Evolutionary conservation across 768 basidiomycete species (phyloP).

Genomic region (Macrolepiota fuliginosa): DNA sequence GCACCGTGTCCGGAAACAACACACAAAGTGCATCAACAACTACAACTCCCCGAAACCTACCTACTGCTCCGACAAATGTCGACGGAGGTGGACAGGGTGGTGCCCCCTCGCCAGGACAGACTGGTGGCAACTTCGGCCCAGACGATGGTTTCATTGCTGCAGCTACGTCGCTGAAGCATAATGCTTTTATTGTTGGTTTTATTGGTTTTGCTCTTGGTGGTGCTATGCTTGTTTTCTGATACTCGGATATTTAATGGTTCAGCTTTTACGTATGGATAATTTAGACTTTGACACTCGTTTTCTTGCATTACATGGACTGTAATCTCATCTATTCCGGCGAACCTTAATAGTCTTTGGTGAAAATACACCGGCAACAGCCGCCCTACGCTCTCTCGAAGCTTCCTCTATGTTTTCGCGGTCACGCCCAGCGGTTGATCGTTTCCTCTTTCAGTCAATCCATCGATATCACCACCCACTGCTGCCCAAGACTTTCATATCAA

Average conservation of each 20-base stretch:
- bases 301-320: slow-evolving; percentile 10
- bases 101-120: slow-evolving; percentile 61
- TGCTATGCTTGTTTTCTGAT: slow-evolving; percentile 42
- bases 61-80: slow-evolving; percentile 58
- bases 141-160: slow-evolving; percentile 63
- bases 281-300: slow-evolving; percentile 12
- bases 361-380: slow-evolving; percentile 13
- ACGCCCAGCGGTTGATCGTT: background rate
- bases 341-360: background rate
- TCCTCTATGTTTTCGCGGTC: slow-evolving; percentile 10
- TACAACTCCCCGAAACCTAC: slow-evolving; percentile 36
- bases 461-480: background rate
- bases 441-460: background rate
- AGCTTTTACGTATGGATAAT: slow-evolving; percentile 14
- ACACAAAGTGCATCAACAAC: slow-evolving; percentile 35
- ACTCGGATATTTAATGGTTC: slow-evolving; percentile 13
- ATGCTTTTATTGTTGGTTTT: slow-evolving; percentile 40
- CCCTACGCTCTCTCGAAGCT: background rate
- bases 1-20: slow-evolving; percentile 24
- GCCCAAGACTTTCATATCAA: background rate
- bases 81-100: slow-evolving; percentile 51
- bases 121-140: slow-evolving; percentile 62
- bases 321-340: background rate
- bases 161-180: slow-evolving; percentile 45
- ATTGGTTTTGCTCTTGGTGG: slow-evolving; percentile 50